Evolutionary conservation across 495 filamentous ascomycete genomes (phyloP), one percentile per base, ranked within the genome.

Genomic region (Sordaria brevicollis): DNA sequence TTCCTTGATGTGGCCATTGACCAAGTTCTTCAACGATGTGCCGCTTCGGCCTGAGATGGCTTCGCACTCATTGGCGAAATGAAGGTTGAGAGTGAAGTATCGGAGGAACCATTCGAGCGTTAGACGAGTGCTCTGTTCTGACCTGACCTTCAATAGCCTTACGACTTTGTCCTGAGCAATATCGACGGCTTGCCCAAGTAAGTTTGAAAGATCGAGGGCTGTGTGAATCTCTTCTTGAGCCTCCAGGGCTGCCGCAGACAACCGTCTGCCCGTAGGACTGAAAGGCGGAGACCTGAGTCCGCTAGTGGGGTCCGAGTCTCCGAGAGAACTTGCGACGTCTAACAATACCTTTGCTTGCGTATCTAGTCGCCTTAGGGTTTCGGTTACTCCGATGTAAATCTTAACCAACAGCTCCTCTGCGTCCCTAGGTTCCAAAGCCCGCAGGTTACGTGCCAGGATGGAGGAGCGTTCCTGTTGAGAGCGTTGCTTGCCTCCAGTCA

Each of bases 51-150:
- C 95, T 15, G 93, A 97, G 17, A 97, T 92, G 4, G 95, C 92
- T 78, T 99, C 95, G 74, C 95, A 99, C 77, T 99, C 95, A 74
- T 97, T 96, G 8, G 93, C 92, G 75, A 98, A 99, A 29, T 97
- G 87, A 33, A 94, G 87, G 73, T 97, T 98, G 21, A 99, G 87
- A 8, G 88, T 93, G 76, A 97, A 97, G 76, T 98, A 98, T 67
- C 93, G 89, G 31, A 98, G 77, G 77, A 99, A 98, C 71, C 87
- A 85, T 68, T 87, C 79, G n/a, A 92, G 86, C 1, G 89, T 84
- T n/a, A 96, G 82, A 15, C 89, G 87, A 11, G 87, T 83, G 70
- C 76, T 93, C 73, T 95, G 91, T 72, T 97, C 93, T 0, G 91
- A 89, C n/a, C 95, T 89, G 29, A 97, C 95, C 70, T 92, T 93